Percentiles rank a stretch among this genome's conserved stretches.
Evolutionary conservation across 768 basidiomycete species (phyloP).

Genomic region (Chalciporus sphaerocephalus): DNA sequence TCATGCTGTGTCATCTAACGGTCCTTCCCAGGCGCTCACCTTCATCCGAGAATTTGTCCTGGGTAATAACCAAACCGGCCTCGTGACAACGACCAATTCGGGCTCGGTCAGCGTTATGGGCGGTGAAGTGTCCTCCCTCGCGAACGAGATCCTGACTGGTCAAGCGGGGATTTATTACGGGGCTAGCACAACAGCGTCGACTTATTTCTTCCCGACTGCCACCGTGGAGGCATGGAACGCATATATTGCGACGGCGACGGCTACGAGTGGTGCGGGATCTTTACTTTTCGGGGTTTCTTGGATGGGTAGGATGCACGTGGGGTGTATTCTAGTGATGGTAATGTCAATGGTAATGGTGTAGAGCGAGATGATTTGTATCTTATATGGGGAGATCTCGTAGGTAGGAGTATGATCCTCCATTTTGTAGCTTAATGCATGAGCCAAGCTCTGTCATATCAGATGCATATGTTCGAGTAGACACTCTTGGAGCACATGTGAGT

Average conservation of each 20-base stretch:
- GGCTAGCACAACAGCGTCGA: slow-evolving; percentile 42
- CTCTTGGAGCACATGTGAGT: too few species aligned
- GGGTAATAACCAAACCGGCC: slow-evolving; percentile 57
- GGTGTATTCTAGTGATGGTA: not conserved
- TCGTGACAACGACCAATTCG: slow-evolving; percentile 36
- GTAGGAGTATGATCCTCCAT: too few species aligned
- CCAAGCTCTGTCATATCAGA: too few species aligned
- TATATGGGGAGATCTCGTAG: too few species aligned
- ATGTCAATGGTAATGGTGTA: not conserved
- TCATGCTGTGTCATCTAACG: not conserved
- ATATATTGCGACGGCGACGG: slow-evolving; percentile 44
- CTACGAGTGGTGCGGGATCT: not conserved
- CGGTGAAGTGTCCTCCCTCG: slow-evolving; percentile 47
- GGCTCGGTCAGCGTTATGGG: slow-evolving; percentile 35
- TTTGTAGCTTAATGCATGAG: too few species aligned
- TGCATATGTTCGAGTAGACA: too few species aligned
- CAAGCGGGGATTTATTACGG: slow-evolving; percentile 54
- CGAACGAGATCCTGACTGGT: slow-evolving; percentile 47
- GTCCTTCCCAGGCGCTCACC: slow-evolving; percentile 44
- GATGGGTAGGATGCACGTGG: not conserved
- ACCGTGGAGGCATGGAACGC: slow-evolving; percentile 55
- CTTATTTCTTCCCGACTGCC: slow-evolving; percentile 49
- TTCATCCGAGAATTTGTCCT: slow-evolving; percentile 65
- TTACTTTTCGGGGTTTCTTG: not conserved
- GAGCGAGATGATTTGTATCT: not conserved